phyloP scores from a whole-genome alignment of 2,329 filamentous ascomycete genomes.

The Cryphonectria carpinicola region DNA sequence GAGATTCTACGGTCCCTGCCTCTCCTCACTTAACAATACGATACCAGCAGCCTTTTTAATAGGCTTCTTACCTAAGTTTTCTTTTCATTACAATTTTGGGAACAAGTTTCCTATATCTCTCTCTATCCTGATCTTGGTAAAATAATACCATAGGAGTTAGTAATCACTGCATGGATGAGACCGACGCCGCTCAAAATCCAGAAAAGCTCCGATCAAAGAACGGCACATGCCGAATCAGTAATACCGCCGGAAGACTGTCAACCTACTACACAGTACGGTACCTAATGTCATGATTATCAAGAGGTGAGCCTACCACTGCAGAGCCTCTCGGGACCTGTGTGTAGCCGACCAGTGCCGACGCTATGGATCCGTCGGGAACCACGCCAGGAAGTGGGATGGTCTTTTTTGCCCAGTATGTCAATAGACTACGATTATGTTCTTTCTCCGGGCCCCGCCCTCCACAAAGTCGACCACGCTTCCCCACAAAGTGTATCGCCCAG shows the following conservation, averaged over 20 bases:
- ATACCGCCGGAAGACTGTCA: conserved; percentile 1
- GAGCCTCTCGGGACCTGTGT: neutral
- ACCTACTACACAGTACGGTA: neutral
- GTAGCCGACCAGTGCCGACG: conserved; percentile 3
- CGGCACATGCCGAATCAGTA: neutral
- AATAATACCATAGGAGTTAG: neutral
- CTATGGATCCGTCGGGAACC: conserved; percentile 1
- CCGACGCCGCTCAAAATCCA: neutral
- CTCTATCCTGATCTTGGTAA: neutral
- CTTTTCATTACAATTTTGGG: too few species aligned
- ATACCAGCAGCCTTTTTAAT: neutral
- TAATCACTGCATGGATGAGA: neutral
- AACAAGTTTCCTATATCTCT: neutral
- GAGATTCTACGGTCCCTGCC: neutral
- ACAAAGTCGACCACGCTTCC: conserved; percentile 4
- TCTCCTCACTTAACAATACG: too few species aligned
- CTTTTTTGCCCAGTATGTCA: neutral
- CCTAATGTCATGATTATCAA: neutral
- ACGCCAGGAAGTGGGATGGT: neutral
- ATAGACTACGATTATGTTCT: neutral
- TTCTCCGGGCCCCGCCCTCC: neutral
- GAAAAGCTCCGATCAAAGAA: neutral
- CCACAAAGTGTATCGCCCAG: conserved; percentile 14
- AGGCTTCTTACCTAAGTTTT: neutral
- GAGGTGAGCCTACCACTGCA: neutral